Evolutionary conservation across 2,329 filamentous ascomycete species (phyloP), one percentile per base, ranked within the genome.

Genomic region (Leptographium flavum): DNA sequence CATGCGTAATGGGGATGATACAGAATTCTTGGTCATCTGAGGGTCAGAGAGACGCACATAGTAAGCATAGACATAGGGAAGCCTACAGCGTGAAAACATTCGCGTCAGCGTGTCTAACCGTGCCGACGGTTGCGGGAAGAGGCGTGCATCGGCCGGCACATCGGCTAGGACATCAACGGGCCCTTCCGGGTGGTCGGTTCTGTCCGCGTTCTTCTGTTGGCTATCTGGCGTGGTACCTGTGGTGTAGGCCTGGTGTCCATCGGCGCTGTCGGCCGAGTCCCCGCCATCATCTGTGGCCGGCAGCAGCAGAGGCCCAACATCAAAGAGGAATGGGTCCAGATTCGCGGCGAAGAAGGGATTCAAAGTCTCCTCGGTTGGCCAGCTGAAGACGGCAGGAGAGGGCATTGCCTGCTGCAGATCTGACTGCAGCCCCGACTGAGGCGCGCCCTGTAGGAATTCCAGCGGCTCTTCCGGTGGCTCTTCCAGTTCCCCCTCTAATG

Each of bases 21-120:
- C 60, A 62, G 31, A 60, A 59, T 22, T 61, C 60, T 32, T 56
- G 50, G 42, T 63, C 58, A 45, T 61, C 60, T 61, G 40, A 17
- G 8, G 9, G 21, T 39, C 11, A 32, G 32, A 6, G 19, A 19
- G 41, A 14, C 14, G 32, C 27, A 32, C 14, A 33, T 6, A 33
- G 19, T 1, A 25, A 32, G 1, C n/a, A n/a, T 1, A 15, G 11
- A 7, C 10, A 17, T 5, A 21, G 21, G 14, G 17, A 2, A 27
- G 32, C n/a, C 47, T 42, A 50, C 47, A 48, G 37, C 42, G 37
- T 19, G 37, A 45, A 39, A 47, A 51, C n/a, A 42, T 45, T 8
- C 44, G 37, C 19, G 47, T 42, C 21, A 47, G 44, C 8, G 48
- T 43, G 35, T 48, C 43, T 39, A 47, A 35, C 27, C 43, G 36